Evolutionary conservation across 768 basidiomycete genomes (phyloP).

Genomic region (Tylopilus sp.): DNA sequence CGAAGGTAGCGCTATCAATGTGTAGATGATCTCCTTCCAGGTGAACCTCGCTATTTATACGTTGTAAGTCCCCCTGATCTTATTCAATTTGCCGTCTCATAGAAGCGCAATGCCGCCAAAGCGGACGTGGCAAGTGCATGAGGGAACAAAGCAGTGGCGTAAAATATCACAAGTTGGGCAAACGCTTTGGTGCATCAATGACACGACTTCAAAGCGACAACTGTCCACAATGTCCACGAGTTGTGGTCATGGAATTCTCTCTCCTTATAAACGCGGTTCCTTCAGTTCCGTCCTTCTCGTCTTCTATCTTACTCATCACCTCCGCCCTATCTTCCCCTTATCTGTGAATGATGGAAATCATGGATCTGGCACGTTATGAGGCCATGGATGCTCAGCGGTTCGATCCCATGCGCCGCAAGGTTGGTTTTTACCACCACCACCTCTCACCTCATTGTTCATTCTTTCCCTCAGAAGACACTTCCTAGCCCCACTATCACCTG

Average conservation of each 20-base stretch:
- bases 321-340: slow-evolving; percentile 29
- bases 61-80: not conserved
- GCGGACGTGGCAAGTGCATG: slow-evolving; percentile 13
- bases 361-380: slow-evolving; percentile 24
- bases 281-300: slow-evolving; percentile 28
- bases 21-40: slow-evolving; percentile 9
- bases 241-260: slow-evolving; percentile 22
- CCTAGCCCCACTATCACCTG: slow-evolving; percentile 9
- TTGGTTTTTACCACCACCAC: slow-evolving; percentile 19
- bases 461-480: slow-evolving; percentile 19
- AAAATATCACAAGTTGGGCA: slow-evolving; percentile 8
- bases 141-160: slow-evolving; percentile 23
- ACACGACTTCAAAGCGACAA: slow-evolving; percentile 21
- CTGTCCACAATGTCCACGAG: slow-evolving; percentile 21
- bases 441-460: slow-evolving; percentile 21
- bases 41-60: slow-evolving; percentile 14
- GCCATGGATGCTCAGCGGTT: slow-evolving; percentile 34
- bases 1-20: slow-evolving; percentile 15
- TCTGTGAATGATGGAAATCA: slow-evolving; percentile 27
- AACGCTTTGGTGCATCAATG: slow-evolving; percentile 20
- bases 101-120: slow-evolving; percentile 14
- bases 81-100: slow-evolving; percentile 5
- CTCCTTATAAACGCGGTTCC: slow-evolving; percentile 21
- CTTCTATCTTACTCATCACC: slow-evolving; percentile 23
- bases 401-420: slow-evolving; percentile 30